Evolutionary conservation across 768 basidiomycete species (phyloP), one percentile per base, ranked within the genome.

Genomic region (Pleurotus djamor): DNA sequence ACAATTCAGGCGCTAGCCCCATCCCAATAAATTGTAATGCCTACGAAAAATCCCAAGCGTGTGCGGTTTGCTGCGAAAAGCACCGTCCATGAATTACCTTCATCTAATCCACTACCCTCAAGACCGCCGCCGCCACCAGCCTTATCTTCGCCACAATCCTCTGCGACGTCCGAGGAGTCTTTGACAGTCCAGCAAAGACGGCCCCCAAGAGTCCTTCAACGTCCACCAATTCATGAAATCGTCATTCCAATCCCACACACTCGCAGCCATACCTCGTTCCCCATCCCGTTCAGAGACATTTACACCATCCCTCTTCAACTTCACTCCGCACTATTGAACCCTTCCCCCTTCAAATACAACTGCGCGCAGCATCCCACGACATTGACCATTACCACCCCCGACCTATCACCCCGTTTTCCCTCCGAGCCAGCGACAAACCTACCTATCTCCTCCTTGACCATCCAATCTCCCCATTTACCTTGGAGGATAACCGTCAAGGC

Each of bases 391-490:
- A 9, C 33, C 12, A 21, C 8, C 4, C 54, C 21, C 10, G 37
- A 32, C 28, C 10, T 56, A 4, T 44, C 54, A 9, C 28, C 41
- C 21, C 21, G 8, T 14, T 56, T 34, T 12, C n/a, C 3, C 37
- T 61, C 67, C 12, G 70, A 75, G 37, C 70, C 73, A 1, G 78
- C 75, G 6, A 74, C 75, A 6, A 49, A 67, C 8, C 78, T 77
- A n/a, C 71, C 72, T 4, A 58, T 71, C 3, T 60, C 71, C 17
- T 62, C 49, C 37, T 69, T 80, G 66, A 69, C 66, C 0, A 70
- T 80, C 48, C 60, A 59, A 21, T 72, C 71, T 59, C 62, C 65
- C 1, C 61, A 64, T 5, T 63, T 78, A 7, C 74, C 72, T 36
- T 74, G 75, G 75, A 60, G 61, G 4, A 71, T 79, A 54, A 67